Evolutionary conservation across 352 stramenopile species (phyloP).

Genomic region (Pythium dissimile): DNA sequence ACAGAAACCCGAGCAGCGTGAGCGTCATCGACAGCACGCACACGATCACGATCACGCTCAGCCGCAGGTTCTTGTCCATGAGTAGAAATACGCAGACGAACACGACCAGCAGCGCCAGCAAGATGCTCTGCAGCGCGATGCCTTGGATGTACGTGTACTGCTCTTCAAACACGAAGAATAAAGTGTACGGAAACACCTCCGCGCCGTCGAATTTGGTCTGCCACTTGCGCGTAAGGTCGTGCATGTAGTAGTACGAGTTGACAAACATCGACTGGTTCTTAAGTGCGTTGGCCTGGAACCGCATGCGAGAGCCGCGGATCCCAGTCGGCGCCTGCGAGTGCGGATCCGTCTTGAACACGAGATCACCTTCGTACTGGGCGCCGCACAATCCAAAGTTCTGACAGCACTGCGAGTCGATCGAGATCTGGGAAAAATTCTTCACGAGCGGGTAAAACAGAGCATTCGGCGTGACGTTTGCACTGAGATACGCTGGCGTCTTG

Average conservation of each 20-base stretch:
- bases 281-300: conserved; percentile 85
- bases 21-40: conserved; percentile 81
- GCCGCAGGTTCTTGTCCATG: conserved; percentile 59
- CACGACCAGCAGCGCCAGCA: conserved; percentile 78
- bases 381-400: conserved; percentile 86
- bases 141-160: conserved; percentile 92
- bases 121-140: conserved; percentile 79
- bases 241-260: conserved; percentile 89
- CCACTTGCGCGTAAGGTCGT: conserved; percentile 48
- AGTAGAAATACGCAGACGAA: conserved; percentile 78
- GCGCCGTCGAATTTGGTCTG: conserved; percentile 11
- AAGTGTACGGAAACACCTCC: conserved; percentile 81
- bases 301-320: conserved; percentile 75
- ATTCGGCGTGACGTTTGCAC: conserved; percentile 54
- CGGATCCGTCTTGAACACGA: conserved; percentile 55
- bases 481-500: conserved; percentile 15
- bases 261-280: conserved; percentile 88
- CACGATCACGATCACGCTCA: conserved; percentile 64
- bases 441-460: conserved; percentile 75
- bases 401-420: conserved; percentile 88
- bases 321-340: conserved; percentile 20
- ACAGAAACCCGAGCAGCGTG: conserved; percentile 76
- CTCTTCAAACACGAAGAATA: conserved; percentile 92
- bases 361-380: conserved; percentile 81
- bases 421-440: conserved; percentile 82